These are phyloP conservation scores for Fraxinus anomala DNA, from an alignment of 257 asterid genomes.

Conservation along the genomic window DNA sequence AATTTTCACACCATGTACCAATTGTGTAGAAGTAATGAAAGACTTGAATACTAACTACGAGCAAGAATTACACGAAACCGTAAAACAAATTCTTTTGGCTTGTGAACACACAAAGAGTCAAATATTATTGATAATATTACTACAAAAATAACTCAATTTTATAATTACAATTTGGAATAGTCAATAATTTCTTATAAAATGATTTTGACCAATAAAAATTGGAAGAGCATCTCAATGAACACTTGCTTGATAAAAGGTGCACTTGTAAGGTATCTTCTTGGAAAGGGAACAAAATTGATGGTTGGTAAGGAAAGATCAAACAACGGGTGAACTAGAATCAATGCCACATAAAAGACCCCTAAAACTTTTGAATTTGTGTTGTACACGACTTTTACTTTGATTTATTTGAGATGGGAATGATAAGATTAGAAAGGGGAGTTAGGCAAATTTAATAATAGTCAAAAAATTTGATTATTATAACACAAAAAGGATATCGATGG, in stretches of 20 bases:
- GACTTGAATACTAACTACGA: background rate
- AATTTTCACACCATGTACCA: background rate
- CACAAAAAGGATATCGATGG: background rate
- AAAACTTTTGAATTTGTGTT: background rate
- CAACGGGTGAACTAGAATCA: conserved; percentile 33
- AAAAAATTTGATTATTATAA: background rate
- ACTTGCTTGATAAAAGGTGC: conserved; percentile 15
- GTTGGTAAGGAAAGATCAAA: conserved; percentile 33
- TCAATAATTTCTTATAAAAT: background rate
- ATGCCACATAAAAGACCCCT: conserved; percentile 1
- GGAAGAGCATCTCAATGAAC: background rate
- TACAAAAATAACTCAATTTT: background rate
- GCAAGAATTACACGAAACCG: background rate
- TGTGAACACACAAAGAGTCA: background rate
- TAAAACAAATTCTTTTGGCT: background rate
- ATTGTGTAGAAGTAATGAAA: background rate
- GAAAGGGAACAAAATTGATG: conserved; percentile 22
- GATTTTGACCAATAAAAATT: background rate
- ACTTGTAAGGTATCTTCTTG: conserved; percentile 20
- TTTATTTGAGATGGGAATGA: background rate
- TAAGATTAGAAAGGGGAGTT: background rate
- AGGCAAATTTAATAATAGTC: background rate
- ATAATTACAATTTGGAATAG: background rate
- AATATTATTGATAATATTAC: background rate
- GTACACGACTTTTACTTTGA: background rate